These are phyloP conservation scores for Fusarium sp. DNA, from an alignment of 2,329 filamentous ascomycete genomes.

Conservation along the genomic window DNA sequence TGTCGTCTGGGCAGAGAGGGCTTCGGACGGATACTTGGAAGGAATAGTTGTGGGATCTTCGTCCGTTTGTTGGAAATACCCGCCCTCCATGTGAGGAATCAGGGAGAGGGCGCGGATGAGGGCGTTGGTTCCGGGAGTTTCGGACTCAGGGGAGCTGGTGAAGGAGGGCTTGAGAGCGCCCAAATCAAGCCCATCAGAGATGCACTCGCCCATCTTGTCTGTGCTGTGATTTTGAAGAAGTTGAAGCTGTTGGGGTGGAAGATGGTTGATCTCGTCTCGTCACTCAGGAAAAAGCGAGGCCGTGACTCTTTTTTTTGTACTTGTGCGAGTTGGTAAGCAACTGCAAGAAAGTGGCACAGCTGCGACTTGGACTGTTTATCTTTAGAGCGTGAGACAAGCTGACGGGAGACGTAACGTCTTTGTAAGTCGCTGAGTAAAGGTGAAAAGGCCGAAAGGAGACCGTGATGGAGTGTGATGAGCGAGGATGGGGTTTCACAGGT, in stretches of 20 bases:
- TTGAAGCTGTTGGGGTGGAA: background rate
- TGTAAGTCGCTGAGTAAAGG: background rate
- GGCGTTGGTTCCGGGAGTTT: conserved; percentile 26
- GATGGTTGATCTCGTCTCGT: background rate
- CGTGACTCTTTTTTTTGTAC: conserved; percentile 19
- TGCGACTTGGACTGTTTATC: conserved; percentile 2
- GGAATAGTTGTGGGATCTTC: conserved; percentile 63
- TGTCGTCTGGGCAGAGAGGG: conserved; percentile 53
- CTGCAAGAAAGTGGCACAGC: background rate
- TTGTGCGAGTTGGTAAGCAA: conserved; percentile 9
- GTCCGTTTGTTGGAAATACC: conserved; percentile 74
- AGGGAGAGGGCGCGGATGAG: conserved; percentile 59
- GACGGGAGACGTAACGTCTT: background rate
- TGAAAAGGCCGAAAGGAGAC: conserved; percentile 12
- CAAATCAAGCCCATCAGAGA: conserved; percentile 18
- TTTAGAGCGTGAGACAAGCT: background rate
- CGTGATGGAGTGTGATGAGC: conserved; percentile 17
- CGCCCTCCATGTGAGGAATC: conserved; percentile 70
- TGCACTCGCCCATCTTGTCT: conserved; percentile 27
- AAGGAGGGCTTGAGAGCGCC: conserved; percentile 32
- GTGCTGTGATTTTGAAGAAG: background rate
- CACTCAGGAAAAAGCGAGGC: background rate
- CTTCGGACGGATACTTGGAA: conserved; percentile 55
- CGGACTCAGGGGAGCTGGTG: conserved; percentile 29
- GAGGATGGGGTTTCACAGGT: conserved; percentile 18